These are phyloP conservation scores for Colletotrichum liaoningense DNA, from an alignment of 2,329 filamentous ascomycete species.

Conservation along the genomic window DNA sequence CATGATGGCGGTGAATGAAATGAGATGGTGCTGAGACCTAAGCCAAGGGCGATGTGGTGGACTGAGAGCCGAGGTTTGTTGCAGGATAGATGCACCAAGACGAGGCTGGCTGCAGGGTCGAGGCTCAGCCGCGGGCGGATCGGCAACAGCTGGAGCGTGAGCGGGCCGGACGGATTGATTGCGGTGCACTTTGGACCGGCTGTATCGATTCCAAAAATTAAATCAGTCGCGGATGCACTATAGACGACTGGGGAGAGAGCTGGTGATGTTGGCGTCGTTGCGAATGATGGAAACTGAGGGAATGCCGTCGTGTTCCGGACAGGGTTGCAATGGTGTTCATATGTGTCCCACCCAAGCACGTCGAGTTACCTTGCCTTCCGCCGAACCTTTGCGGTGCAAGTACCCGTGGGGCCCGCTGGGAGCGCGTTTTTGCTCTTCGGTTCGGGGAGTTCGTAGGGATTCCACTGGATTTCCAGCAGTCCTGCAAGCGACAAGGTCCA, in stretches of 20 bases:
- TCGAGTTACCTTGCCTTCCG: not conserved
- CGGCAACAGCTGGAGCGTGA: conserved; percentile 4
- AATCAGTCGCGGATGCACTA: not conserved
- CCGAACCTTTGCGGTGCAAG: conserved; percentile 20
- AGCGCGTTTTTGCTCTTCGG: conserved; percentile 27
- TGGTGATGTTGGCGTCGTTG: conserved; percentile 22
- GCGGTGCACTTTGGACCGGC: not conserved
- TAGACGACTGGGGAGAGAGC: conserved; percentile 5
- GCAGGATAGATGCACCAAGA: conserved; percentile 17
- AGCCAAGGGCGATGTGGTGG: conserved; percentile 11
- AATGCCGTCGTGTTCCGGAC: conserved; percentile 35
- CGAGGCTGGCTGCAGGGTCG: conserved; percentile 31
- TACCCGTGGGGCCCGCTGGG: conserved; percentile 32
- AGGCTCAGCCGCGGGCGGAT: conserved; percentile 22
- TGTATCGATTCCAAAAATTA: conserved; percentile 13
- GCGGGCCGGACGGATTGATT: not conserved
- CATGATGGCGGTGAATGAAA: conserved; percentile 53
- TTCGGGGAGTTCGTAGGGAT: conserved; percentile 23
- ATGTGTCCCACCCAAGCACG: conserved; percentile 31
- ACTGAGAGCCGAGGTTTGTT: conserved; percentile 32
- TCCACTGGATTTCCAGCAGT: conserved; percentile 12
- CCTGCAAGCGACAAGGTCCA: conserved; percentile 12
- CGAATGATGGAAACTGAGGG: conserved; percentile 33
- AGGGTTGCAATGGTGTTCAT: conserved; percentile 37
- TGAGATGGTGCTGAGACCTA: conserved; percentile 18